Evolutionary conservation across 257 asterid genomes (phyloP).

Genomic region (Primulina huaijiensis): DNA sequence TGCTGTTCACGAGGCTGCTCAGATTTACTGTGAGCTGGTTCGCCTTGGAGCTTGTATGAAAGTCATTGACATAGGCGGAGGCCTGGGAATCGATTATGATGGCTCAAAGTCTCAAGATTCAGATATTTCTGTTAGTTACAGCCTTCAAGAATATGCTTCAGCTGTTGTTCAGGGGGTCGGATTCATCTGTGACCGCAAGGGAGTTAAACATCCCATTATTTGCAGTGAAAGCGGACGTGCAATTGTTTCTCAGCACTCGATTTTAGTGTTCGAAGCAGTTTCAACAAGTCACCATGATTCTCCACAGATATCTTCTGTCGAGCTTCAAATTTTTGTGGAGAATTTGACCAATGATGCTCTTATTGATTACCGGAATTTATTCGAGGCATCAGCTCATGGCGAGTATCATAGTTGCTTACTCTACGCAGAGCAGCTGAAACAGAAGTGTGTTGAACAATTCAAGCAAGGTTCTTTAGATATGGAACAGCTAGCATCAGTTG

Average conservation of each 20-base stretch:
- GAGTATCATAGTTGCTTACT: constrained; percentile 44
- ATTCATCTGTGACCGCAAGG: constrained; percentile 44
- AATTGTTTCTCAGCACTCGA: constrained; percentile 64
- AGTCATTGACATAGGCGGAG: constrained; percentile 57
- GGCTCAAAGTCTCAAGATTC: constrained; percentile 54
- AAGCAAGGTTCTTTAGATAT: constrained; percentile 57
- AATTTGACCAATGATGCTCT: constrained; percentile 41
- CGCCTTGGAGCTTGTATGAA: constrained; percentile 58
- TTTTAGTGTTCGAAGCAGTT: constrained; percentile 49
- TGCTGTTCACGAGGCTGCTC: constrained; percentile 60
- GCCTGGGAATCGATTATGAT: constrained; percentile 63
- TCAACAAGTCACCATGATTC: constrained; percentile 31
- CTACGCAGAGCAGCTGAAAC: constrained; percentile 60
- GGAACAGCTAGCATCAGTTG: constrained; percentile 64
- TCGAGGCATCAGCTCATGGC: constrained; percentile 37
- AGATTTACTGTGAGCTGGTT: constrained; percentile 49
- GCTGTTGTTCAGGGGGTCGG: constrained; percentile 53
- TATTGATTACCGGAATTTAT: constrained; percentile 39
- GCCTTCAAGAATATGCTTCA: constrained; percentile 50
- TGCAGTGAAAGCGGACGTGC: constrained; percentile 68
- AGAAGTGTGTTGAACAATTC: constrained; percentile 65
- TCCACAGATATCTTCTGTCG: constrained; percentile 25
- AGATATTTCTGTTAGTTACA: constrained; percentile 48
- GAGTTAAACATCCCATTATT: constrained; percentile 45
- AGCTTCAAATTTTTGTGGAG: constrained; percentile 40